These are phyloP conservation scores for Nakaseomyces uthaithaninus DNA, from an alignment of 1,139 yeast genomes.

Conservation along the genomic window DNA sequence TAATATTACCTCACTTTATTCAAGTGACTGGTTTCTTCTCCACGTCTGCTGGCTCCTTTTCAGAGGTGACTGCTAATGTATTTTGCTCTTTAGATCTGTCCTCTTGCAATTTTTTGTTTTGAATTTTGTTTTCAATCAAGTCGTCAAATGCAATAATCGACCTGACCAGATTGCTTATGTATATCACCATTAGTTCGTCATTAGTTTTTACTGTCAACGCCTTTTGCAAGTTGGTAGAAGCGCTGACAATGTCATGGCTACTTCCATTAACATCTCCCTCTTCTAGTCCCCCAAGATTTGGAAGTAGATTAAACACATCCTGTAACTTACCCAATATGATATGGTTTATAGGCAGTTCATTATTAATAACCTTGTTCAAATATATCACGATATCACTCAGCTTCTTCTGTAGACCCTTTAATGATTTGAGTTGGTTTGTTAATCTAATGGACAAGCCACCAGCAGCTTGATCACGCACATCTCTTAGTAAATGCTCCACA, in stretches of 20 bases:
- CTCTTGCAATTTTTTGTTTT: conserved; percentile 55
- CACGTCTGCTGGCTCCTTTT: conserved; percentile 16
- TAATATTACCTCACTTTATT: not conserved
- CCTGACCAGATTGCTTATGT: conserved; percentile 81
- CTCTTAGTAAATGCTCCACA: conserved; percentile 90
- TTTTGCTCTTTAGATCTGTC: conserved; percentile 18
- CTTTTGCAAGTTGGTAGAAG: conserved; percentile 48
- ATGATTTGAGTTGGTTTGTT: conserved; percentile 81
- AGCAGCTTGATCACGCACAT: conserved; percentile 93
- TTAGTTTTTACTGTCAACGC: conserved; percentile 90
- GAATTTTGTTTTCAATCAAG: conserved; percentile 89
- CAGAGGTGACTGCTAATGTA: not conserved
- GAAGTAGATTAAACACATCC: conserved; percentile 87
- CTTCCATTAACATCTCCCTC: conserved; percentile 26
- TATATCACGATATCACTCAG: conserved; percentile 72
- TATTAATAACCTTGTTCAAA: conserved; percentile 63
- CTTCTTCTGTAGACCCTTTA: conserved; percentile 78
- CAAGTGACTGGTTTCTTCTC: conserved; percentile 2
- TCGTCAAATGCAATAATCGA: conserved; percentile 96
- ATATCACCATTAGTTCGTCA: conserved; percentile 91
- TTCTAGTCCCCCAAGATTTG: conserved; percentile 50
- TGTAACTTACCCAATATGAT: conserved; percentile 86
- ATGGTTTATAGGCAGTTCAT: conserved; percentile 79
- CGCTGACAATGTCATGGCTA: conserved; percentile 19
- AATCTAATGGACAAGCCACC: conserved; percentile 82